These are phyloP conservation scores for Nematocida parisii DNA, from an alignment of 371 early-diverging fungal genomes.

Conservation along the genomic window DNA sequence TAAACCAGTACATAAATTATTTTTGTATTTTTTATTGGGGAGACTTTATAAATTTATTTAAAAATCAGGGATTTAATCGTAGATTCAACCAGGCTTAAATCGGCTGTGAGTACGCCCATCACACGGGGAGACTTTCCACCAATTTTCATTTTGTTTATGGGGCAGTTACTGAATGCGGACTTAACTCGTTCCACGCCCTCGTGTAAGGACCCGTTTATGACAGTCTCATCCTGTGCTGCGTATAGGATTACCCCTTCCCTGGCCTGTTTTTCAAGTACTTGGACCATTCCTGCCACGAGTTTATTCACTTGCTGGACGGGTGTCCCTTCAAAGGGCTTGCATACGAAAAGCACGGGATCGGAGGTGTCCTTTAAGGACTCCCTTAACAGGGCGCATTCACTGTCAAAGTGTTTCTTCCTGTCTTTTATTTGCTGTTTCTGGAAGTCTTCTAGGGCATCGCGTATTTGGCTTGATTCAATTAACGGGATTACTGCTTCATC, in stretches of 20 bases:
- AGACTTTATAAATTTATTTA: too few relatives aligned
- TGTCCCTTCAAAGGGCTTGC: not conserved
- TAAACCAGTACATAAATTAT: too few relatives aligned
- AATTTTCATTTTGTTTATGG: not conserved
- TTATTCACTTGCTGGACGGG: constrained; percentile 30
- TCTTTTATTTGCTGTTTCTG: constrained; percentile 30
- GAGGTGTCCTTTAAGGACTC: not conserved
- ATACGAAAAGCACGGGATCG: constrained; percentile 4
- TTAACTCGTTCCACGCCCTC: constrained; percentile 1
- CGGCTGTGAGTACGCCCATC: not conserved
- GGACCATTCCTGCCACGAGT: constrained; percentile 27
- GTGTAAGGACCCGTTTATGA: not conserved
- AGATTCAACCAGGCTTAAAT: not conserved
- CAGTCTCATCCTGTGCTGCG: not conserved
- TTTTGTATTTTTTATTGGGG: too few relatives aligned
- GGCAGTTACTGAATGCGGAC: not conserved
- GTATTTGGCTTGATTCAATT: not conserved
- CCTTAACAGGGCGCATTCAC: not conserved
- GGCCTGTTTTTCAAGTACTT: constrained; percentile 21
- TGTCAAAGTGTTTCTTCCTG: constrained; percentile 48
- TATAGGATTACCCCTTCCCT: constrained; percentile 37
- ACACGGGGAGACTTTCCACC: constrained; percentile 21
- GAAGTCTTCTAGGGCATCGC: constrained; percentile 2
- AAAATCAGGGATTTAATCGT: too few relatives aligned
- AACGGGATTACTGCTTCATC: constrained; percentile 10